phyloP scores from a whole-genome alignment of 495 filamentous ascomycete genomes.

The Podospora bellae-mahoneyi region DNA sequence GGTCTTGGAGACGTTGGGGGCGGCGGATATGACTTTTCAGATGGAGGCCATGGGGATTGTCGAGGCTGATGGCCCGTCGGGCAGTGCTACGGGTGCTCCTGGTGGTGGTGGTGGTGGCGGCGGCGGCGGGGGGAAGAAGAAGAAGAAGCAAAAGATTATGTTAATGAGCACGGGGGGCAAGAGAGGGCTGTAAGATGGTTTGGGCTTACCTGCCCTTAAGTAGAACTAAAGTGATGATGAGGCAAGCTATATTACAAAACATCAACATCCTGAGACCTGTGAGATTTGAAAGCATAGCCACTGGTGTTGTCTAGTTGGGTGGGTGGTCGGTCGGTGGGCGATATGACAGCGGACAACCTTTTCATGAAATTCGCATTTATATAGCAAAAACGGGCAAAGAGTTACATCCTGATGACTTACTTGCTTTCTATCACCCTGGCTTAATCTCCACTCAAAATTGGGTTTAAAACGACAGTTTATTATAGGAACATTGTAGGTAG shows the following conservation, averaged over 20 bases:
- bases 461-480: not conserved
- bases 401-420: not conserved
- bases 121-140: constrained; percentile 63
- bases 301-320: not conserved
- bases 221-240: too few species aligned
- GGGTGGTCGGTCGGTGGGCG: not conserved
- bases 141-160: constrained; percentile 92
- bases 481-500: constrained; percentile 7
- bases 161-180: constrained; percentile 74
- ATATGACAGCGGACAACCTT: not conserved
- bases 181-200: constrained; percentile 23
- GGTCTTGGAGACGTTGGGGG: constrained; percentile 34
- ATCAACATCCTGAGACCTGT: not conserved
- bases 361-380: not conserved
- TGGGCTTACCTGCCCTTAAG: not conserved
- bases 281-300: not conserved
- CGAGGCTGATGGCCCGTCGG: constrained; percentile 27
- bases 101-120: constrained; percentile 22
- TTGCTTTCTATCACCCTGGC: too few species aligned
- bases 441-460: too few species aligned
- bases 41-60: constrained; percentile 42
- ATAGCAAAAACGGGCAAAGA: not conserved
- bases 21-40: constrained; percentile 42
- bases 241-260: not conserved
- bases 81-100: constrained; percentile 24